Evolutionary conservation across 2,329 filamentous ascomycete species (phyloP).

Genomic region (Drechslerella dactyloides): DNA sequence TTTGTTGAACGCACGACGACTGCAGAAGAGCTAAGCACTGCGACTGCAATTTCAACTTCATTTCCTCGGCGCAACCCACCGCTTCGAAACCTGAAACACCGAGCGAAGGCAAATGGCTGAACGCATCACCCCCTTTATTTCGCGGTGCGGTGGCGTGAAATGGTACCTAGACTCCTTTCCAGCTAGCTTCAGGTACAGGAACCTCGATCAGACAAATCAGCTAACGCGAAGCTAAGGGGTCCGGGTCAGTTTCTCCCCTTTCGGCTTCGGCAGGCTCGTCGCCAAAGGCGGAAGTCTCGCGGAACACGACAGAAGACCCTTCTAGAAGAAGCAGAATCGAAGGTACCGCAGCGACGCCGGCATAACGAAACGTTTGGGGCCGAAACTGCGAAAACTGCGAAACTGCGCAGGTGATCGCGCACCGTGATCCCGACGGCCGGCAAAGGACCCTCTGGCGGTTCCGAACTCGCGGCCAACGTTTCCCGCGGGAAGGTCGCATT

Average conservation of each 20-base stretch:
- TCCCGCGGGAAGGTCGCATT: conserved; percentile 22
- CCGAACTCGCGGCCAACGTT: not conserved
- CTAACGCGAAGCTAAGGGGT: conserved; percentile 9
- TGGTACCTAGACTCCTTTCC: conserved; percentile 24
- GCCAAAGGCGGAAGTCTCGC: conserved; percentile 42
- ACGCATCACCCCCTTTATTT: conserved; percentile 49
- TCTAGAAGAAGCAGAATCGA: conserved; percentile 33
- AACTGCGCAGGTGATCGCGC: conserved; percentile 25
- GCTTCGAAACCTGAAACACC: conserved; percentile 45
- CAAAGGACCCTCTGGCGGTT: not conserved
- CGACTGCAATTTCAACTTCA: conserved; percentile 27
- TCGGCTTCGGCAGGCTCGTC: conserved; percentile 48
- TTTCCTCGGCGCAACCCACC: conserved; percentile 49
- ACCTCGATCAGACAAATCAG: conserved; percentile 15
- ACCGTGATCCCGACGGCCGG: not conserved
- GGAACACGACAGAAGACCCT: conserved; percentile 34
- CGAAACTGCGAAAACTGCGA: conserved; percentile 25
- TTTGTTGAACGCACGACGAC: not conserved
- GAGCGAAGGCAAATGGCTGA: conserved; percentile 50
- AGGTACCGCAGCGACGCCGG: not conserved
- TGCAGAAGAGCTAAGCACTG: not conserved
- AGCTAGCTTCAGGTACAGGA: conserved; percentile 50
- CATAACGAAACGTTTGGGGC: conserved; percentile 12
- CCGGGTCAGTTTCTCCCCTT: conserved; percentile 30
- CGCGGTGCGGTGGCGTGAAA: conserved; percentile 12